Conservation (phyloP, 495 filamentous ascomycete species). For the Letharia columbiana region DNA sequence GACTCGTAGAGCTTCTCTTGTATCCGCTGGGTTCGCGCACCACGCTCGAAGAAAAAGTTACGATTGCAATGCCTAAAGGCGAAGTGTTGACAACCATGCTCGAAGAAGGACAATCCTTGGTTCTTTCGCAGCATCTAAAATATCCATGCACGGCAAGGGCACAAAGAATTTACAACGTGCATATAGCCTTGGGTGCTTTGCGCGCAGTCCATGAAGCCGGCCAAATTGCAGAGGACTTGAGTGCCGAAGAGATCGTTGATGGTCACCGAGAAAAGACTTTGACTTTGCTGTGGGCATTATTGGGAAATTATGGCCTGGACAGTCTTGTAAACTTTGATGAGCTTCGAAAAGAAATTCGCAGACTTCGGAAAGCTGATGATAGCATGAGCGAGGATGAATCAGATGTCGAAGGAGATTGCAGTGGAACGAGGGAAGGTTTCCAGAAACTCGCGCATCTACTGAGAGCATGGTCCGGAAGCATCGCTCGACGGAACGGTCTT, state of each 20-base stretch:
- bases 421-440: neutral
- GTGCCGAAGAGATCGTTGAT: constrained; percentile 55
- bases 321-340: constrained; percentile 48
- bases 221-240: constrained; percentile 33
- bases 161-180: constrained; percentile 54
- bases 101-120: constrained; percentile 29
- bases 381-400: constrained; percentile 10
- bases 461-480: constrained; percentile 45
- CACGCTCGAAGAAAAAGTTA: constrained; percentile 23
- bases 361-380: constrained; percentile 32
- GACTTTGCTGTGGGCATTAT: constrained; percentile 52
- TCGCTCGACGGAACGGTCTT: constrained; percentile 41
- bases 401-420: constrained; percentile 3
- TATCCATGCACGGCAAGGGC: constrained; percentile 48
- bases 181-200: constrained; percentile 49
- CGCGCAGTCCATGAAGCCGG: constrained; percentile 32
- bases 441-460: constrained; percentile 36
- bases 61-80: constrained; percentile 28
- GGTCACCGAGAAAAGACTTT: constrained; percentile 62
- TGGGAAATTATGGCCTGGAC: constrained; percentile 48
- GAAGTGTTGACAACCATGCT: constrained; percentile 19
- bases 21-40: constrained; percentile 31
- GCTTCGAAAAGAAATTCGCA: constrained; percentile 42
- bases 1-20: constrained; percentile 53
- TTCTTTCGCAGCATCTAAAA: constrained; percentile 52